Base-by-base conservation (phyloP, 1,284 basidiomycete genomes). In the Sporisorium iseilematis-ciliati region DNA sequence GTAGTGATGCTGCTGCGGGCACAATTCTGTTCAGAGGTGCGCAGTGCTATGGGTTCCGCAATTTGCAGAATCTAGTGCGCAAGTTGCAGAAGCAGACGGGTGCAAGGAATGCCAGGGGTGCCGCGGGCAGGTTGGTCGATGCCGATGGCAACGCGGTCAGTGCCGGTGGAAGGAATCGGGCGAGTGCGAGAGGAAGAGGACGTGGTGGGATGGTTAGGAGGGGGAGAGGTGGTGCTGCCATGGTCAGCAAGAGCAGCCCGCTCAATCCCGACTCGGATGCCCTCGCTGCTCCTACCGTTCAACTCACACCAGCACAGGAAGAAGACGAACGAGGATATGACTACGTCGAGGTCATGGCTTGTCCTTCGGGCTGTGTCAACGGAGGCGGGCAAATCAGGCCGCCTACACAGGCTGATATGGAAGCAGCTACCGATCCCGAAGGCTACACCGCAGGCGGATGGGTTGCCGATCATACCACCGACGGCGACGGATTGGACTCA, bases 311-410 rank as follows among this genome's bases (percentile, higher is more conserved):
- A 26, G 49, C 58, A 11, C 65, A 77, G 23, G 81, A 83, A 12
- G 61, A 83, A 75, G 82, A 51, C 88, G 89, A 67, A 89, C 90
- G 57, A 88, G 87, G 90, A 35, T 93, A 96, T 85, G 96, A 99
- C 86, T 99, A 96, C 85, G 92, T 99, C 52, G 97, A 99, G 83
- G 95, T 99, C 68, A 99, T 99, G 97, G 97, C 97, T 23, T 99
- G 97, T 87, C 97, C 97, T 0, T 91, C 92, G 0, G 97, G 97
- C 7, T 99, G 97, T 84, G 93, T 97, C 52, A 98, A 98, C 82
- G 96, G 97, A 3, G 96, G 97, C 26, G 97, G 97, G 2, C 97
- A 99, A 87, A 75, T 85, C 18, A 77, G 83, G 4, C 83, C 83
- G 40, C 81, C 81, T 1, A 62, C 69, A 18, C 65, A 56, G 20